Conservation (phyloP, 768 basidiomycete species). For the Termitomyces sp. region DNA sequence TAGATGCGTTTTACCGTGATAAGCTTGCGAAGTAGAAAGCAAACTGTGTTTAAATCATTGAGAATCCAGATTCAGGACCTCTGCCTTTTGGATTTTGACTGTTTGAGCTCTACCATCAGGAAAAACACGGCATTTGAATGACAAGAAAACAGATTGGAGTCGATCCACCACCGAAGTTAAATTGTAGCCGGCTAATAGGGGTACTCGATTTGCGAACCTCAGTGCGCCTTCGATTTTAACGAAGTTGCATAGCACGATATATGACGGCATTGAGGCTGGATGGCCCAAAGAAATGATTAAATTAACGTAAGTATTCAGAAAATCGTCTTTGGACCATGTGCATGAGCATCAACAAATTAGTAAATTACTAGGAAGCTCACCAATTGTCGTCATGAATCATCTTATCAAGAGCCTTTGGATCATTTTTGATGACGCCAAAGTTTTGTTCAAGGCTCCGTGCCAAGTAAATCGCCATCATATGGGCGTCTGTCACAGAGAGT, state of each 20-base stretch:
- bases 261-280: too few relatives aligned
- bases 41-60: not conserved
- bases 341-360: not conserved
- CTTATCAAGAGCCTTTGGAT: not conserved
- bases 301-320: not conserved
- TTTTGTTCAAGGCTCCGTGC: not conserved
- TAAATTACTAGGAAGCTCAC: not conserved
- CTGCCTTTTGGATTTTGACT: not conserved
- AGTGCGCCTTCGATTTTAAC: not conserved
- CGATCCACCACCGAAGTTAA: not conserved
- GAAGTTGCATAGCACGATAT: not conserved
- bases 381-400: not conserved
- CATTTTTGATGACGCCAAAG: not conserved
- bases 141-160: not conserved
- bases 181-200: not conserved
- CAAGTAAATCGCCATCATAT: not conserved
- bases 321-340: not conserved
- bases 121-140: not conserved
- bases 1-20: not conserved
- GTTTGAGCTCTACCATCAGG: not conserved
- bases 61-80: not conserved
- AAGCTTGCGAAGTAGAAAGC: too few relatives aligned
- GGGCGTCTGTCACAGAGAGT: not conserved
- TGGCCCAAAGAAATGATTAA: conserved; percentile 14
- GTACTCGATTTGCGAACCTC: too few relatives aligned